Evolutionary conservation across 129 eudicot genomes (phyloP).

Genomic region (Escallonia herrerae): DNA sequence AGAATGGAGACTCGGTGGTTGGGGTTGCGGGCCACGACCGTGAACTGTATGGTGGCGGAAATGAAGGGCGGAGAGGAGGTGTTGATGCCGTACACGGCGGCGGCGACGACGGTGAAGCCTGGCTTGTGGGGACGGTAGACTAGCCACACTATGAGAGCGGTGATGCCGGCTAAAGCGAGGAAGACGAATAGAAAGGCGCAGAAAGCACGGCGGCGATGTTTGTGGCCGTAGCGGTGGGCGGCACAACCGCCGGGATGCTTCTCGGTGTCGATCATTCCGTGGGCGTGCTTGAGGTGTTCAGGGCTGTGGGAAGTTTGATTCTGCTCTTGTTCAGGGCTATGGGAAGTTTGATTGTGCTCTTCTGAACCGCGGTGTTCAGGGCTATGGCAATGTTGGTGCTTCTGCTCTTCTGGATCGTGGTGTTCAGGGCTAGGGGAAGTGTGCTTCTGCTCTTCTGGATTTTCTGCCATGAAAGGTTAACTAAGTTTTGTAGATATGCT

Average conservation of each 20-base stretch:
- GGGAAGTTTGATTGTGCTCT: no score
- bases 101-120: constrained; percentile 33
- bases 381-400: no score
- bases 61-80: constrained; percentile 27
- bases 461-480: neutral
- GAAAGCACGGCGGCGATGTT: constrained; percentile 9
- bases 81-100: constrained; percentile 30
- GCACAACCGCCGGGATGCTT: neutral
- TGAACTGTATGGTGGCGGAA: constrained; percentile 59
- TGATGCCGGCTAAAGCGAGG: constrained; percentile 34
- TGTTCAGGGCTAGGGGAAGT: no score
- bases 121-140: constrained; percentile 64
- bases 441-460: neutral
- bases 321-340: no score
- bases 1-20: constrained; percentile 35
- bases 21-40: constrained; percentile 51
- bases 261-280: neutral
- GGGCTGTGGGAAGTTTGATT: no score
- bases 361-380: no score
- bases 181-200: constrained; percentile 15
- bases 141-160: constrained; percentile 44
- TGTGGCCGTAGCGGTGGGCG: neutral
- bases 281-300: neutral
- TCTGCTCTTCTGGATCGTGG: no score
- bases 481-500: no score